Evolutionary conservation across 495 filamentous ascomycete species (phyloP), one percentile per base, ranked within the genome.

Genomic region (Penicillium taxi): DNA sequence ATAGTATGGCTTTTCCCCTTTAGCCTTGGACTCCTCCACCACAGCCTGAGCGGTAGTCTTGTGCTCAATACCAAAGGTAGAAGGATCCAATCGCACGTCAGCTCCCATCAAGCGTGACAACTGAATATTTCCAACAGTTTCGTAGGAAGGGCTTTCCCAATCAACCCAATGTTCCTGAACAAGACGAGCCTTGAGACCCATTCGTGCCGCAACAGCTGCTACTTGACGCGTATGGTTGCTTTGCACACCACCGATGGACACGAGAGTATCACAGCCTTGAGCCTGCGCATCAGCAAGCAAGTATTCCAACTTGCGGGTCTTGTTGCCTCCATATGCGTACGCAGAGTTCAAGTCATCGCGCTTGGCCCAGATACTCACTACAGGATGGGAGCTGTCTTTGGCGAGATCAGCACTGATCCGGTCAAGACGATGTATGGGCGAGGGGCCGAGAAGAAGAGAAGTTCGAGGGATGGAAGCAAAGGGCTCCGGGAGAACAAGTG

Each of bases 101-200:
- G 75, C 75, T 13, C 71, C 72, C 74, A 82, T 79, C 3, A 82
- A 55, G 5, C 75, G 56, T 4, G 71, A 74, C 11, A 81, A 60
- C 52, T 80, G 75, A 33, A 81, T 76, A 51, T 82, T 81, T 17
- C 78, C 78, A 0, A 73, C 75, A 27, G 49, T 48, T 1, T 64
- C 64, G 52, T 81, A 81, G 4, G 56, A 63, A n/a, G 52, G 45
- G 34, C 73, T 70, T 0, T 27, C 31, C 65, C 63, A 72, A 27
- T 75, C 65, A 0, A 82, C 77, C 77, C 78, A 81, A 40, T 78
- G 60, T 48, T 80, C 77, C 53, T 81, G 76, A 1, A 80, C 64
- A 1, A 78, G 66, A 9, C 66, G 60, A 9, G 63, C 69, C 13
- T 73, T 64, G 1, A 81, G 56, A 0, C 76, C 76, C 0, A 69